A percentile compares a stretch with the other conserved stretches of the same genome.
Conservation (phyloP, 345 rosid species). For the Euphorbia lathyris region DNA sequence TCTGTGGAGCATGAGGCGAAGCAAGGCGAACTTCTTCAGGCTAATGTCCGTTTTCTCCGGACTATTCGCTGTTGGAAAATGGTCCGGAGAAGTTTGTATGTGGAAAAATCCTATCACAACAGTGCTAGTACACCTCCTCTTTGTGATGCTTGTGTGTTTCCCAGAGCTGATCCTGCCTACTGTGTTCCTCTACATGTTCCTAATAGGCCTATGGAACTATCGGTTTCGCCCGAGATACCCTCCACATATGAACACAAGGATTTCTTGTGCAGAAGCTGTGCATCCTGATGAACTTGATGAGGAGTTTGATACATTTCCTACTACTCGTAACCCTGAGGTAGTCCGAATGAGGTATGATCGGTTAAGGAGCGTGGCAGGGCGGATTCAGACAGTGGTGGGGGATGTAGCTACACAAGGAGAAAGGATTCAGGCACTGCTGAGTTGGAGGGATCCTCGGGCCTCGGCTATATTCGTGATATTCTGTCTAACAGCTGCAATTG, state of each 20-base stretch:
- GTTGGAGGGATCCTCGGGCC: conserved; percentile 34
- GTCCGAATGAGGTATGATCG: conserved; percentile 30
- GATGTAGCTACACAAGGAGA: conserved; percentile 34
- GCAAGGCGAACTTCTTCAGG: conserved; percentile 34
- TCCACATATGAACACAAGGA: conserved; percentile 30
- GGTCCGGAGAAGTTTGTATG: conserved; percentile 30
- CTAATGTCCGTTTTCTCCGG: conserved; percentile 29
- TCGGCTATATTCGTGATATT: conserved; percentile 21
- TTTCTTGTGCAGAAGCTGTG: conserved; percentile 28
- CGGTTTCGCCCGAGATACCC: conserved; percentile 25
- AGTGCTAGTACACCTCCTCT: conserved; percentile 25
- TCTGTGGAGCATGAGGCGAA: conserved; percentile 38
- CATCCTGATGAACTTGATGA: conserved; percentile 31
- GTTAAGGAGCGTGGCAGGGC: conserved; percentile 31
- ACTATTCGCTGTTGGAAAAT: conserved; percentile 19
- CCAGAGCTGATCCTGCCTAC: conserved; percentile 31
- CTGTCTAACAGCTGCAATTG: conserved; percentile 23
- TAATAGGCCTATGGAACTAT: conserved; percentile 30
- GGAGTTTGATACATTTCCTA: conserved; percentile 31
- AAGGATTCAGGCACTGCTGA: conserved; percentile 25
- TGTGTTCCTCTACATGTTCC: conserved; percentile 27
- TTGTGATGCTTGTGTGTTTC: conserved; percentile 26
- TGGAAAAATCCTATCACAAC: conserved; percentile 31
- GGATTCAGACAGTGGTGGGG: conserved; percentile 32
- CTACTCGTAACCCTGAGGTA: conserved; percentile 18